Percentiles rank a stretch among this genome's conserved stretches.
These are phyloP conservation scores for Ophiostoma ips DNA, from an alignment of 2,329 filamentous ascomycete genomes.

Conservation along the genomic window DNA sequence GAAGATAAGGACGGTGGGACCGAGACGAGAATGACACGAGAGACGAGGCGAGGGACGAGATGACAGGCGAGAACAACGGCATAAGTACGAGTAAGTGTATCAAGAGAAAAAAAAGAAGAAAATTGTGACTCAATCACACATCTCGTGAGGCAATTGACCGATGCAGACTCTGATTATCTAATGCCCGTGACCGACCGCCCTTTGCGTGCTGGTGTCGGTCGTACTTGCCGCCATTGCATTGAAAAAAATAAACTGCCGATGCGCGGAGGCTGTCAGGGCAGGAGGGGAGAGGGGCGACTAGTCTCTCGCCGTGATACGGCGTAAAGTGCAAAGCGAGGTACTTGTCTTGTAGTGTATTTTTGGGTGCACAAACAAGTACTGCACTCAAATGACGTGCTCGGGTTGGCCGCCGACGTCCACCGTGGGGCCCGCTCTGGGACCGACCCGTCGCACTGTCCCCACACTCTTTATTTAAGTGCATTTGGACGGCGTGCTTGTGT, in stretches of 20 bases:
- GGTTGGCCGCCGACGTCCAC: neutral
- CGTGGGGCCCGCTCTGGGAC: neutral
- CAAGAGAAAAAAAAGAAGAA: too few species aligned
- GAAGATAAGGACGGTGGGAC: neutral
- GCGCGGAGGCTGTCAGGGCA: constrained; percentile 1
- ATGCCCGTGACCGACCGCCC: constrained; percentile 3
- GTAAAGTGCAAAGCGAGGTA: neutral
- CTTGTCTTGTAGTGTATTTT: too few species aligned
- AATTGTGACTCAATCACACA: too few species aligned
- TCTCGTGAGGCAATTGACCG: neutral
- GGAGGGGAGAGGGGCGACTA: neutral
- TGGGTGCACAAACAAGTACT: neutral
- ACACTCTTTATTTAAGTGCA: neutral
- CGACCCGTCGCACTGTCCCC: neutral
- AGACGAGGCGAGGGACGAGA: neutral
- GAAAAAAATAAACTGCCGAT: constrained; percentile 2
- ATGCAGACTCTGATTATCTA: neutral
- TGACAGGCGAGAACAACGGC: neutral
- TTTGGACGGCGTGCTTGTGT: too few species aligned
- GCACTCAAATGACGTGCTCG: constrained; percentile 8
- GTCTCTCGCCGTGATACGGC: constrained; percentile 4
- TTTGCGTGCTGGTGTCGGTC: neutral
- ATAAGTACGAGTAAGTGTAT: too few species aligned
- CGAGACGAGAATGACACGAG: neutral
- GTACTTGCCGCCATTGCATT: constrained; percentile 3